Base-by-base conservation (phyloP, 176 grass and related monocot genomes). In the Bothriochloa decipiens region DNA sequence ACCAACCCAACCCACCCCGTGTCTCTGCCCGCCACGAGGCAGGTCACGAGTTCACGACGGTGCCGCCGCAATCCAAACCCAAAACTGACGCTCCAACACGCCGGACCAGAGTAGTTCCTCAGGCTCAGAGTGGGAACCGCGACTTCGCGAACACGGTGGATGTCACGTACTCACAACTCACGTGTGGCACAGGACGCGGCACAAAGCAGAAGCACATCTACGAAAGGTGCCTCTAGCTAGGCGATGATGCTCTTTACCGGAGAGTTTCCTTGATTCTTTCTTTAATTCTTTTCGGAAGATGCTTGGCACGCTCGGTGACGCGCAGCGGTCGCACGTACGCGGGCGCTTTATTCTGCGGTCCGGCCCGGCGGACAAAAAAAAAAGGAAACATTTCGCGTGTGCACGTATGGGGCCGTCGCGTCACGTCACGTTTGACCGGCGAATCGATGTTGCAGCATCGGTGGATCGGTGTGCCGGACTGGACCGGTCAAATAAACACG, bases 361-460 rank as follows among this genome's bases (percentile, higher is more conserved):
- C 23, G 70, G 42, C 69, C 2, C 68, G n/a, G n/a, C 35, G n/a
- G 40, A 4, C 2, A 3, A 16, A 13, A 46, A 8, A 4, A 6
- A 11, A 8, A 11, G 2, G 0, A n/a, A n/a, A n/a, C n/a, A 16
- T 17, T 11, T 9, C 35, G 58, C 18, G 18, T 40, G 35, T 52
- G 49, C 47, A 1, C 47, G 47, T 72, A 1, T 53, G 74, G 29
- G 46, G 36, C 42, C 15, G 77, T 65, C 61, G 53, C 67, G 83
- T 86, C 77, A 71, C 77, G 78, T 82, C 53, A n/a, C 10, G 9
- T 84, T 90, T 86, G 88, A 86, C 88, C 66, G 37, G 55, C 0
- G 33, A 43, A 61, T 22, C 78, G 78, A 40, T 36, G 26, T 2
- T 2, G 14, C 9, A 9, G 17, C 18, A 47, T 36, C 3, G 17